Percentiles rank a stretch among this genome's conserved stretches.
Evolutionary conservation across 208 protist species (phyloP).

Genomic region (Angomonas ambiguus): DNA sequence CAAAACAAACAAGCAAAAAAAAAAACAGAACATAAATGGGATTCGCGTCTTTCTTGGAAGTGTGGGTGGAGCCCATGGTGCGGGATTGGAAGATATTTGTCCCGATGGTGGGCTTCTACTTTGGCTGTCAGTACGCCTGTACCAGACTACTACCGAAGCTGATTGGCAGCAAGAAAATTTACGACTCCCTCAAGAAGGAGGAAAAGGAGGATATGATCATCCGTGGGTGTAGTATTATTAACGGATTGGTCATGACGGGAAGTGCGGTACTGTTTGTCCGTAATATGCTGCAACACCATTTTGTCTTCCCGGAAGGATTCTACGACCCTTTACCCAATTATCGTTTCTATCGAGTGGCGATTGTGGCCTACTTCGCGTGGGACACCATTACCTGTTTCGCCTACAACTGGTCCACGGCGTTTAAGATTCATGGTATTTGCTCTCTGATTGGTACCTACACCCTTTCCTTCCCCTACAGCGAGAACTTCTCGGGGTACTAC

Average conservation of each 20-base stretch:
- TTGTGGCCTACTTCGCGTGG: conserved; percentile 77
- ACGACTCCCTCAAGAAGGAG: conserved; percentile 19
- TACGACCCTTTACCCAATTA: conserved; percentile 59
- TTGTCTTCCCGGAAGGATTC: conserved; percentile 27
- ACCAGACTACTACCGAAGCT: conserved; percentile 22
- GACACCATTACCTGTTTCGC: conserved; percentile 74
- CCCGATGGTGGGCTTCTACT: conserved; percentile 54
- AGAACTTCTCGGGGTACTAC: conserved; percentile 75
- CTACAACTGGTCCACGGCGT: conserved; percentile 59
- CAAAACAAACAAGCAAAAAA: conserved; percentile 2
- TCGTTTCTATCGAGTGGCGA: conserved; percentile 58
- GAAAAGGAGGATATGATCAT: conserved; percentile 60
- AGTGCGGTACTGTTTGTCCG: conserved; percentile 54
- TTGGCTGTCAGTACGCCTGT: conserved; percentile 35
- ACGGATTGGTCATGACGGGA: conserved; percentile 64
- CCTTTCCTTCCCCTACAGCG: conserved; percentile 70
- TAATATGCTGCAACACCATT: conserved; percentile 27
- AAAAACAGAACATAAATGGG: conserved; percentile 27
- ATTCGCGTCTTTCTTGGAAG: conserved; percentile 49
- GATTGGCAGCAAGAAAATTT: conserved; percentile 25
- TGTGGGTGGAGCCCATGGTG: conserved; percentile 56
- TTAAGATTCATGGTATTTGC: conserved; percentile 72
- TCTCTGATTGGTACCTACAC: conserved; percentile 66
- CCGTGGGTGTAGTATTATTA: conserved; percentile 56
- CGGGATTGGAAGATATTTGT: conserved; percentile 51